Percentiles rank a stretch among this genome's conserved stretches.
phyloP scores from a whole-genome alignment of 2,329 filamentous ascomycete genomes.

The Scopulariopsis brevicaulis region DNA sequence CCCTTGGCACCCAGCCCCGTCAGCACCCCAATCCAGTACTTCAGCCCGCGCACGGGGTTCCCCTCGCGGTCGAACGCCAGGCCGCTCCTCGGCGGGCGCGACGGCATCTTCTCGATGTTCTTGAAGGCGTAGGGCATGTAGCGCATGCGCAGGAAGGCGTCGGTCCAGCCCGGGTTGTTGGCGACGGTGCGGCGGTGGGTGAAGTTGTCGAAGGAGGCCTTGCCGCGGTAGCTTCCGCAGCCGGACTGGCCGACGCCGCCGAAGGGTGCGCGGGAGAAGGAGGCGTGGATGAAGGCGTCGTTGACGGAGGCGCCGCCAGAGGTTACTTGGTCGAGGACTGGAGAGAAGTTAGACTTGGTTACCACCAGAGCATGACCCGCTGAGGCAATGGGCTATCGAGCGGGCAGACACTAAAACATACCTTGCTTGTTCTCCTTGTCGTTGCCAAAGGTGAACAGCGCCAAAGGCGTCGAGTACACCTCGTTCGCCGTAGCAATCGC shows the following conservation, averaged over 20 bases:
- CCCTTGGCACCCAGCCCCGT: slow-evolving; percentile 37
- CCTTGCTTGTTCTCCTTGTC: slow-evolving; percentile 66
- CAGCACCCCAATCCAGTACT: slow-evolving; percentile 42
- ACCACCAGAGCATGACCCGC: neutral
- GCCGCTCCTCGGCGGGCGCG: slow-evolving; percentile 26
- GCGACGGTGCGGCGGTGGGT: slow-evolving; percentile 48
- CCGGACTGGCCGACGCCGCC: slow-evolving; percentile 77
- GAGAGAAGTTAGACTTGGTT: neutral
- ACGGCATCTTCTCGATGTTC: slow-evolving; percentile 30
- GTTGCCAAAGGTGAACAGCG: slow-evolving; percentile 75
- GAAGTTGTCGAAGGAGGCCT: slow-evolving; percentile 59
- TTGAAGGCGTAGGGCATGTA: slow-evolving; percentile 49
- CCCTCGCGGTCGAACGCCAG: slow-evolving; percentile 55
- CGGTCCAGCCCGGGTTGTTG: slow-evolving; percentile 55
- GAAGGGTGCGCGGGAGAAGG: slow-evolving; percentile 62
- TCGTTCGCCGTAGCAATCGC: slow-evolving; percentile 73
- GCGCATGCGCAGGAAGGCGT: slow-evolving; percentile 53
- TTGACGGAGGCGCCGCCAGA: slow-evolving; percentile 59
- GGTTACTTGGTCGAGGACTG: slow-evolving; percentile 49
- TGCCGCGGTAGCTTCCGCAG: slow-evolving; percentile 66
- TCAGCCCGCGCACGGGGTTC: slow-evolving; percentile 33
- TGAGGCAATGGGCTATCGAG: neutral
- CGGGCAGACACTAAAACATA: slow-evolving; percentile 23
- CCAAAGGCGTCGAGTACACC: slow-evolving; percentile 73
- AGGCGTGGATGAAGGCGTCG: slow-evolving; percentile 59